Evolutionary conservation across 2,329 filamentous ascomycete species (phyloP), one percentile per base, ranked within the genome.

Genomic region (Diaporthe caulivora): DNA sequence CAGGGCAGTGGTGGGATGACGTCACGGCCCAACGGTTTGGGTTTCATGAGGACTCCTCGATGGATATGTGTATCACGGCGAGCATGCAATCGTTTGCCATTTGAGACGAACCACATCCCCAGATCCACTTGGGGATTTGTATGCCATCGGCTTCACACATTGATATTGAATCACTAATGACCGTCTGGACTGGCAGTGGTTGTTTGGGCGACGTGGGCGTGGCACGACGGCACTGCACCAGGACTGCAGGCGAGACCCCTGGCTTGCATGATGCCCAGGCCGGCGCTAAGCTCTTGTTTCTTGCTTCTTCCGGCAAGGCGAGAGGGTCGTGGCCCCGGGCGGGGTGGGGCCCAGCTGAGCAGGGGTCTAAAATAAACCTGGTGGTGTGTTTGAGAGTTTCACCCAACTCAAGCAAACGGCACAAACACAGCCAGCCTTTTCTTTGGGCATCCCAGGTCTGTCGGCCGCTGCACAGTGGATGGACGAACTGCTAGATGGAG

Each of bases 271-370:
- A 65, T 24, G 62, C 47, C 62, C 47, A 67, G 62, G 62, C 26
- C 17, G 62, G 62, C 62, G 44, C 62, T 53, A 67, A 67, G 53
- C 62, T 67, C 62, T 40, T 65, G 40, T 62, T 67, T 53, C 26
- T 40, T n/a, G 11, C 62, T 40, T 40, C 40, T 67, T 53, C 34
- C 62, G 62, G 62, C 31, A 67, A 53, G 62, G 62, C 47, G 31
- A 49, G 21, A n/a, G n/a, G n/a, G 62, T 37, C 44, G 62, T 51
- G 44, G n/a, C n/a, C 37, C 44, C 26, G 51, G 62, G 44, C 51
- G 62, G 29, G 4, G 21, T 40, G 47, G 29, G 62, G 29, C 60
- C 57, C 29, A 13, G 11, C 21, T 34, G n/a, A 2, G 53, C 53
- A 26, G 18, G 18, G 31, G 44, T 40, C 31, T 67, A 67, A 53